Conservation (phyloP, 2,329 filamentous ascomycete genomes). For the Penicillium sp. region DNA sequence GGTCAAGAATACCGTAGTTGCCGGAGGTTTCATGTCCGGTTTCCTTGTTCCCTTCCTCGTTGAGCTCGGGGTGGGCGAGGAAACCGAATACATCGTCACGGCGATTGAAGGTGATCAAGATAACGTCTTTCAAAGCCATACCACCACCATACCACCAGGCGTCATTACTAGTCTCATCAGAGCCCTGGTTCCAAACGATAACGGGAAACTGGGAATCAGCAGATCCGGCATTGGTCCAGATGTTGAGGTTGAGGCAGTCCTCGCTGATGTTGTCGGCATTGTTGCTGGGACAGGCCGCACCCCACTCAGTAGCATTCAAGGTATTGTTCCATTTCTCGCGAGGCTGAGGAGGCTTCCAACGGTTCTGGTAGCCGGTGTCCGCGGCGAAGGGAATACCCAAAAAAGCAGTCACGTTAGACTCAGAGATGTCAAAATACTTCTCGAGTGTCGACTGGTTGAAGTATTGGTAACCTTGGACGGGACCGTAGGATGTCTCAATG, state of each 20-base stretch:
- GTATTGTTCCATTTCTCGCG: slow-evolving; percentile 21
- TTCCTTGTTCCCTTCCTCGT: too few relatives aligned
- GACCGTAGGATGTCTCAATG: too few relatives aligned
- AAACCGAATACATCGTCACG: too few relatives aligned
- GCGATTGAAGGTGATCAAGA: too few relatives aligned
- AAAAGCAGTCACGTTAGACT: slow-evolving; percentile 21
- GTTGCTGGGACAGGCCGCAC: slow-evolving; percentile 19
- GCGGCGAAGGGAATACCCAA: slow-evolving; percentile 26
- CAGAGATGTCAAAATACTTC: slow-evolving; percentile 21
- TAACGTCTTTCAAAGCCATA: too few relatives aligned
- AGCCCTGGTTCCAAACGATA: slow-evolving; percentile 32
- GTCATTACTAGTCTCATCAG: too few relatives aligned
- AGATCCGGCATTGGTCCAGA: slow-evolving; percentile 28
- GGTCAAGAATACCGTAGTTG: too few relatives aligned
- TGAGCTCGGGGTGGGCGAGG: too few relatives aligned
- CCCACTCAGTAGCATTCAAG: slow-evolving; percentile 16
- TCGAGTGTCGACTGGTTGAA: slow-evolving; percentile 24
- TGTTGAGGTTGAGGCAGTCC: slow-evolving; percentile 34
- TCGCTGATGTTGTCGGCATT: slow-evolving; percentile 25
- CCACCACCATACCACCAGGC: too few relatives aligned
- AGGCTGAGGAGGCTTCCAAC: slow-evolving; percentile 25
- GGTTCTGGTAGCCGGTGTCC: slow-evolving; percentile 26
- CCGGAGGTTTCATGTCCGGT: too few relatives aligned
- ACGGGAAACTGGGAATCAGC: slow-evolving; percentile 27
- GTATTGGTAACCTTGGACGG: too few relatives aligned